Evolutionary conservation across 345 rosid genomes (phyloP), one percentile per base, ranked within the genome.

Genomic region (Limnanthes douglasii): DNA sequence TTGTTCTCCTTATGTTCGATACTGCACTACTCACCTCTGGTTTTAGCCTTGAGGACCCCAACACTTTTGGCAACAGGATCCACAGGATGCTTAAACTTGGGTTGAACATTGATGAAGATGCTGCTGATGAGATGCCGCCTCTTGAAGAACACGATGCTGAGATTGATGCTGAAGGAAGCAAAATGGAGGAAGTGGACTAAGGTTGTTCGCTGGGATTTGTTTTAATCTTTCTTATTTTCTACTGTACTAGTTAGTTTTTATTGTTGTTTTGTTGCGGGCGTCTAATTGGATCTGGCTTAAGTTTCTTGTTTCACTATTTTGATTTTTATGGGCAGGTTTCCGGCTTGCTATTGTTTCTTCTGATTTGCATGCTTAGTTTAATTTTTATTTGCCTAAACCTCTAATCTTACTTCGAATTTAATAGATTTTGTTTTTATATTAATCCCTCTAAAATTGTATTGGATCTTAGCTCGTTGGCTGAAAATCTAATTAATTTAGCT

Each of bases 131-230:
- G 14, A 73, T 77, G 79, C 93, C 90, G 0, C 65, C 85, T 0
- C 52, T 85, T 40, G 96, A 80, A 57, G 93, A 76, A 18, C n/a
- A n/a, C 0, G 96, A 78, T 20, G 86, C 47, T 0, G n/a, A n/a
- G n/a, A n/a, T n/a, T n/a, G 83, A 75, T 25, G 92, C 80, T 0
- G 93, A 85, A 54, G 83, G 88, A 19, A 66, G 78, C 93, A 85
- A 85, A 83, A 85, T 85, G 93, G 96, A 85, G 70, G 96, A 80
- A 49, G 95, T 84, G 2, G 95, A 84, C 12, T 84, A 71, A 70
- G 48, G 34, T 18, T 16, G 9, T 21, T 34, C 34, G 16, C 3
- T 22, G 23, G 23, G n/a, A 15, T 15, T 22, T 23, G 12, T 15
- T 34, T 9, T 8, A 9, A 0, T 27, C 1, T 34, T 3, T 14